phyloP scores from a whole-genome alignment of 208 protist species.

The Leishmania martiniquensis region DNA sequence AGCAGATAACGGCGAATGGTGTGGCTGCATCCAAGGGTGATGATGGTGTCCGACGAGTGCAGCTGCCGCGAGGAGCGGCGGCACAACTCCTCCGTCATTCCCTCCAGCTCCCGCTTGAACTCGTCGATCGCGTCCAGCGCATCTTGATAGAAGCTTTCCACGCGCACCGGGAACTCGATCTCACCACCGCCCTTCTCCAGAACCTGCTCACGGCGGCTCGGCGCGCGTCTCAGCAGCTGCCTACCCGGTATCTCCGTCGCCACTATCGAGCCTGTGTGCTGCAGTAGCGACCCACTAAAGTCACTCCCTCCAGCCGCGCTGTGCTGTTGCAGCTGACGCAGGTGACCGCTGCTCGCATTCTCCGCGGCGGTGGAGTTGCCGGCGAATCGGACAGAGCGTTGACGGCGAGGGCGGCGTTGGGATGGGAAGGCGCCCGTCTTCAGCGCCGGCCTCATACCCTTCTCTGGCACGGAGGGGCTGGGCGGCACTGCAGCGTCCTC shows the following conservation, averaged over 20 bases:
- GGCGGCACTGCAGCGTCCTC: constrained; percentile 6
- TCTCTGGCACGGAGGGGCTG: not conserved
- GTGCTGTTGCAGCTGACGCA: constrained; percentile 27
- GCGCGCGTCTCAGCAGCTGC: constrained; percentile 65
- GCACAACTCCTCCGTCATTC: constrained; percentile 79
- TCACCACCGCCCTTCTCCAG: constrained; percentile 20
- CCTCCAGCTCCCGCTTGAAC: constrained; percentile 66
- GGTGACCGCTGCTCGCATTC: not conserved
- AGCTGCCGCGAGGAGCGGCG: constrained; percentile 64
- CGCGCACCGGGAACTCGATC: constrained; percentile 55
- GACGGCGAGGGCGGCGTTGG: constrained; percentile 10
- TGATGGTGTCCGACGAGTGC: constrained; percentile 74
- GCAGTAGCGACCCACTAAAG: constrained; percentile 32
- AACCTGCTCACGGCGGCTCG: constrained; percentile 40
- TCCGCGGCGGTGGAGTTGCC: not conserved
- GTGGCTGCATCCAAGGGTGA: constrained; percentile 80
- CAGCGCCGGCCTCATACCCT: constrained; percentile 14
- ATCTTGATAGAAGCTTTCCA: constrained; percentile 59
- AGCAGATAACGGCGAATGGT: constrained; percentile 70
- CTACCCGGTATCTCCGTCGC: constrained; percentile 71
- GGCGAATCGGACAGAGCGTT: constrained; percentile 39
- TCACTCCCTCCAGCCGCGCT: constrained; percentile 20
- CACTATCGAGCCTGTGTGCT: constrained; percentile 48
- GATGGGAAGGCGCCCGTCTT: constrained; percentile 5
- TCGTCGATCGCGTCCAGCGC: constrained; percentile 62